Base-by-base conservation (phyloP, 345 rosid species). In the Salix koriyanagi region DNA sequence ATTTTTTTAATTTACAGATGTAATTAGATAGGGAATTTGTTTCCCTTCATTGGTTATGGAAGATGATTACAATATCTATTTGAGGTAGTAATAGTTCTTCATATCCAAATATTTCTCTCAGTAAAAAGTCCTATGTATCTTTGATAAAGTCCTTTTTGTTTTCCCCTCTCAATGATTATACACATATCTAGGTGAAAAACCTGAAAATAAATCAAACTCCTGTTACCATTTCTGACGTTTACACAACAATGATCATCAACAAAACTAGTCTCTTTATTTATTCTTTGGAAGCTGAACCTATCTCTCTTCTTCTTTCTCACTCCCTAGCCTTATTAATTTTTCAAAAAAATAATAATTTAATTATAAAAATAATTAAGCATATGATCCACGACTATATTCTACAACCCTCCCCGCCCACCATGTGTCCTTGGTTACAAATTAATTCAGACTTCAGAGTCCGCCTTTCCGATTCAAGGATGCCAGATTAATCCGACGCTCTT, bases 301-400 rank as follows among this genome's bases (percentile, higher is more conserved):
- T 64, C 18, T 34, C 21, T 23, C 71, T 37, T 32, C 19, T 9
- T 13, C 30, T 36, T 11, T 69, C 11, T n/a, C 44, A 61, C 32
- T 52, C 56, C 46, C 25, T 15, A 39, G 28, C 12, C 48, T 81
- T 81, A 75, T 78, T 82, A 75, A 78, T 72, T 50, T 78, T 32
- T 76, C 72, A 75, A 78, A 82, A 65, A 78, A 82, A 78, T 75
- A 82, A 75, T 69, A 61, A 75, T 36, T 5, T 36, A 36, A 77
- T 71, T 71, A 48, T 58, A 71, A 36, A 56, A 71, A 75, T 71
- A 75, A 78, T 71, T 42, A 74, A 66, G 78, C 77, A 82, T 67
- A 75, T 71, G 78, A 75, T 72, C 77, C 42, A 58, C 75, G 74
- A 70, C 81, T 67, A 75, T 75, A 78, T 75, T 74, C 76, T 77